Base-by-base conservation (phyloP, 2,329 filamentous ascomycete genomes). In the Colletotrichum echinochloae region DNA sequence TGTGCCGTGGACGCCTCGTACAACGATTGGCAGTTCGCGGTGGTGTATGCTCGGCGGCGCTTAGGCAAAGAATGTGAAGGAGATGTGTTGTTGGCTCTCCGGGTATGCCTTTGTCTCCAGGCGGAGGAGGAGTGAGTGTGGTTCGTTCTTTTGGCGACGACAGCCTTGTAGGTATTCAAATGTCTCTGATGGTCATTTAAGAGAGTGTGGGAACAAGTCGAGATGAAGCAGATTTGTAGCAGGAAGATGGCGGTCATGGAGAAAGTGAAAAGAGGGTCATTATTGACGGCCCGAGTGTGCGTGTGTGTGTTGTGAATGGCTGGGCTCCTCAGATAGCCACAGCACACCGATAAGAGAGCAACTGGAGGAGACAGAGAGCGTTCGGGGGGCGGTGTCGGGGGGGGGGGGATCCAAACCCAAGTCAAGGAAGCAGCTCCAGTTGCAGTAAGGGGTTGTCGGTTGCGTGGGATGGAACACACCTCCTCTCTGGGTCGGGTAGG, bases 221-320 rank as follows among this genome's bases (percentile, higher is more conserved):
- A 82, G 74, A 81, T 78, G 76, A 82, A 81, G 77, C 85, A 87
- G 73, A 85, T 79, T 77, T 81, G 79, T 69, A 86, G 76, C 72
- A 85, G 81, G 76, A 82, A 82, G 75, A 75, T 74, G 73, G 79
- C 80, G 76, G 82, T 85, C 85, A 87, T 87, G 83, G 80, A 77
- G 78, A 76, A 65, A 54, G 60, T 57, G 73, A 66, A 71, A 70
- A 72, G 69, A 71, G 62, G 66, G 64, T 73, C 70, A 70, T 73
- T 66, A 72, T 73, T 72, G 65, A 72, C 59, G 66, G 72, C 57
- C 55, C 55, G 52, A 23, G 52, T 51, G 62, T 61, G 44, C 46
- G 55, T 63, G 52, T 68, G 67, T 70, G 70, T 61, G 69, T 71
- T 65, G 48, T 48, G 52, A 44, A 65, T 46, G 59, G 35, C 67